Conservation (phyloP, 768 basidiomycete species). For the Boletus sp. region DNA sequence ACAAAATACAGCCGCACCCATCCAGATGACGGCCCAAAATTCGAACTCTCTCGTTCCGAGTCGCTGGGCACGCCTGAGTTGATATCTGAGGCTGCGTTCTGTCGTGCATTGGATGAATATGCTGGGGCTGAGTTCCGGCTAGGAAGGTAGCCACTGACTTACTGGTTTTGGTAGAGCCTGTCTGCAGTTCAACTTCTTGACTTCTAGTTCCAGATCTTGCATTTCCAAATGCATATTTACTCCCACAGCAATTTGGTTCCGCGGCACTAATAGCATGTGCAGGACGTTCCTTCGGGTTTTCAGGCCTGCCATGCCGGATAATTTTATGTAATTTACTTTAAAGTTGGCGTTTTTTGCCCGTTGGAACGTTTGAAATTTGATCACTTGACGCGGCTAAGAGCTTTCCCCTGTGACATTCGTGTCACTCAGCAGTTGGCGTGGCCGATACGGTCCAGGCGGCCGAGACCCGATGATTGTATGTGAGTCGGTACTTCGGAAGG, state of each 20-base stretch:
- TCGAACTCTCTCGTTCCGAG: background rate
- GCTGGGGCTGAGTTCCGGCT: constrained; percentile 73
- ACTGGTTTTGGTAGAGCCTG: constrained; percentile 5
- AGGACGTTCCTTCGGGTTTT: background rate
- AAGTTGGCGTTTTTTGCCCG: no score
- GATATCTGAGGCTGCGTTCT: constrained; percentile 57
- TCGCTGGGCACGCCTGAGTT: constrained; percentile 9
- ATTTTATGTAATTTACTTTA: background rate
- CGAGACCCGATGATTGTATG: background rate
- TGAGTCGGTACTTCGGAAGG: background rate
- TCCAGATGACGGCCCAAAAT: constrained; percentile 10
- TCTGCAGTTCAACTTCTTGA: background rate
- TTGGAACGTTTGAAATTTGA: background rate
- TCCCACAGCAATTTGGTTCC: background rate
- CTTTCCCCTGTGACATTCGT: background rate
- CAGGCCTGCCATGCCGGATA: background rate
- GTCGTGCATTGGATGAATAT: constrained; percentile 73
- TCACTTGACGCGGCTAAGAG: background rate
- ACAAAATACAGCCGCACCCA: constrained; percentile 20
- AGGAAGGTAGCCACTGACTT: constrained; percentile 52
- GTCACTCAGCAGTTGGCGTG: background rate
- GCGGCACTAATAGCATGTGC: constrained; percentile 1
- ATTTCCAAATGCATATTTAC: background rate
- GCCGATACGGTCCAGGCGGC: no score
- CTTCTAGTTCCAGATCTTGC: background rate